Evolutionary conservation across 768 basidiomycete genomes (phyloP), one percentile per base, ranked within the genome.

Genomic region (Kwoniella heveanensis): DNA sequence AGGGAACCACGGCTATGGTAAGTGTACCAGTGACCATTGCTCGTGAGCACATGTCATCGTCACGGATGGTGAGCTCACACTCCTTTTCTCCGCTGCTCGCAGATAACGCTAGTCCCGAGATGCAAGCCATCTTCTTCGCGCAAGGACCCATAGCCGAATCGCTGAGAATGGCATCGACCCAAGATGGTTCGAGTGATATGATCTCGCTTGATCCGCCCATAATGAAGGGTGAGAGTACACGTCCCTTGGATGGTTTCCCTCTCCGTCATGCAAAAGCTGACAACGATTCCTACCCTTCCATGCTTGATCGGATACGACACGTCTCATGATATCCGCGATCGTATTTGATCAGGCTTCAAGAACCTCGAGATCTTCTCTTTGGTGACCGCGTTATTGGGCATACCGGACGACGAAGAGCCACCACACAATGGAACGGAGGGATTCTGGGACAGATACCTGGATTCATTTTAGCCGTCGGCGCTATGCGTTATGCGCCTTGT

Each of bases 91-190:
- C n/a, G n/a, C n/a, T n/a, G n/a, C 46, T 6, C 17, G 13, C 57
- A 71, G 92, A 94, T 77, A 93, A 92, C 68, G 78, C 84, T 19
- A 86, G 87, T 46, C 72, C 82, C 13, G 83, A 88, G 6, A 95
- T 95, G 93, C 86, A 87, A 54, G 92, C 92, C 1, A 88, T 91
- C 76, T 94, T 95, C 78, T 88, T 95, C 61, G 92, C 91, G 10
- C 91, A 92, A 74, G 93, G 93, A 1, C 93, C 93, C 0, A 93
- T 92, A 78, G 87, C 89, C 15, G 80, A 85, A 12, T 84, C 85
- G 47, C 83, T 86, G 56, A 92, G 91, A 78, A 29, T 49, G 27
- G 39, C 54, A 39, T 59, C 68, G 47, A 54, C 49, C 27, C 49
- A 57, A n/a, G n/a, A n/a, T n/a, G n/a, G n/a, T n/a, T n/a, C n/a